Base-by-base conservation (phyloP, 371 early-diverging fungal species). In the Syncephalastrum contaminatum region DNA sequence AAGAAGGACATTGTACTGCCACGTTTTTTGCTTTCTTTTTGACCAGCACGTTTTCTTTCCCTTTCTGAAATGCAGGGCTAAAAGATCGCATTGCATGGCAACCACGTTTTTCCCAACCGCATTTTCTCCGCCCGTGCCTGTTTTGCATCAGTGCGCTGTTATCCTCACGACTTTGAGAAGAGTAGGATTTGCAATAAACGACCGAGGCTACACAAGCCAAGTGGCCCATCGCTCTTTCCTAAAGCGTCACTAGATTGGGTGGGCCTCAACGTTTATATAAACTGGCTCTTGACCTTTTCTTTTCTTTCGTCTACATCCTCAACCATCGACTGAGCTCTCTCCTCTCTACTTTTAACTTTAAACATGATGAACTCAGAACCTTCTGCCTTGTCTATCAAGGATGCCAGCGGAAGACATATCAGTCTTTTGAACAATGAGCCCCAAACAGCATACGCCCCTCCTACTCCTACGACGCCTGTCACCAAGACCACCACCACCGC, bases 361-460 rank as follows among this genome's bases (percentile, higher is more conserved):
- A 24, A 27, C 51, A 59, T 55, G 51, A 51, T 57, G 39, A 46
- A 39, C 41, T 44, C 27, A 43, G 49, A 40, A 36, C 42, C 53
- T 44, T 20, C 43, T 49, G 36, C 10, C 36, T 25, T 67, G 40
- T 69, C 66, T 25, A 50, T 73, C 36, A 70, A 61, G 43, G 68
- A 77, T 49, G 66, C 77, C 10, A 60, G 59, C 53, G 77, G 77
- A 53, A 64, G 69, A 53, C 68, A 68, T 53, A 62, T 73, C 13
- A 77, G 61, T 49, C 54, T 77, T 21, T 62, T 77, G 47, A 73
- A 73, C 42, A 72, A 75, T 19, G 61, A 60, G 8, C 36, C 36
- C 10, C 36, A 30, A 30, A 30, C 36, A 30, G 12, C 10, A 30
- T 30, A 30, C 44, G 21, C 30, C 44, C 45, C 41, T 3, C 47